phyloP scores from a whole-genome alignment of 2,329 filamentous ascomycete species.

The Podosphaera xanthii region DNA sequence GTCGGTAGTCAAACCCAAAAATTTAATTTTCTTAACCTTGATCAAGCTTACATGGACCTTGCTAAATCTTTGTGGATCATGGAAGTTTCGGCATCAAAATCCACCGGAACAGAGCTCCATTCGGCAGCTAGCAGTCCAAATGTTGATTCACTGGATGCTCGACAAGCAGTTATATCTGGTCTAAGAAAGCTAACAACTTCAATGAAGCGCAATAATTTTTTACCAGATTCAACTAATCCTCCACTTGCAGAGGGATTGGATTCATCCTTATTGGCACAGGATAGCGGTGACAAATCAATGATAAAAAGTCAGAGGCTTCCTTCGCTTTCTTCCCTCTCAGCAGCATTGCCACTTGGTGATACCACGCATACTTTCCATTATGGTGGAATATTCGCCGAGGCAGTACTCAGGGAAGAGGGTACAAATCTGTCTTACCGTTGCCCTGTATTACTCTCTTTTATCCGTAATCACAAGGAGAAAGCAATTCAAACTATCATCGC shows the following conservation, averaged over 20 bases:
- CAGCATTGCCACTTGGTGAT: constrained; percentile 58
- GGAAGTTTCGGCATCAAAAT: constrained; percentile 22
- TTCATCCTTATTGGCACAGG: constrained; percentile 60
- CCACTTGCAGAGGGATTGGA: constrained; percentile 59
- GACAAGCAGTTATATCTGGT: constrained; percentile 35
- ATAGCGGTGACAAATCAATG: constrained; percentile 20
- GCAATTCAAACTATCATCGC: constrained; percentile 51
- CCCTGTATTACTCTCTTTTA: constrained; percentile 52
- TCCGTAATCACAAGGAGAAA: constrained; percentile 45
- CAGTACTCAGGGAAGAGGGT: constrained; percentile 49
- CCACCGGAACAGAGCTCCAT: constrained; percentile 5
- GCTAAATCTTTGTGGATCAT: constrained; percentile 73
- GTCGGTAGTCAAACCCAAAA: constrained; percentile 28
- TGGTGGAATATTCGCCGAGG: constrained; percentile 52
- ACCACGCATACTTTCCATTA: constrained; percentile 54
- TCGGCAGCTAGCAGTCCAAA: constrained; percentile 7
- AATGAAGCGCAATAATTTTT: constrained; percentile 62
- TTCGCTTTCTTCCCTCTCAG: constrained; percentile 24
- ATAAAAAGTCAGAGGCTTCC: constrained; percentile 10
- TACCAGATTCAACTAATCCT: constrained; percentile 40
- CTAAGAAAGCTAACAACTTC: constrained; percentile 55
- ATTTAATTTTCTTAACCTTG: constrained; percentile 30
- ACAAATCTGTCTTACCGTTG: constrained; percentile 46
- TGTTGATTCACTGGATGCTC: constrained; percentile 23
- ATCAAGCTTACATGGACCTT: constrained; percentile 68